A percentile compares a stretch with the other conserved stretches of the same genome.
phyloP scores from a whole-genome alignment of 441 rosid genomes.

The Viola pubescens region DNA sequence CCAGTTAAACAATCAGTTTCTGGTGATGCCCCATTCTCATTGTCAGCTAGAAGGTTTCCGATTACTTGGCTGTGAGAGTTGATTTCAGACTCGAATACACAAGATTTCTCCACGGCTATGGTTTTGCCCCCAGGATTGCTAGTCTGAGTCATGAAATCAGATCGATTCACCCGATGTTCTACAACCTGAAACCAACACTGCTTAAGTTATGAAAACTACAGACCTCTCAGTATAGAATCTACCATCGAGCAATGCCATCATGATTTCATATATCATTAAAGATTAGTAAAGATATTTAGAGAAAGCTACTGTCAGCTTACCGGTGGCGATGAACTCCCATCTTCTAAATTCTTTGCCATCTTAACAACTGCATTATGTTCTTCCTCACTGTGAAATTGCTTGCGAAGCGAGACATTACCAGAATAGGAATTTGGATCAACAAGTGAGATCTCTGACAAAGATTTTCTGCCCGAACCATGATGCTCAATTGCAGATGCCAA shows the following conservation, averaged over 20 bases:
- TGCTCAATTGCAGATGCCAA: slow-evolving; percentile 72
- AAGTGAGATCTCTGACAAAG: slow-evolving; percentile 62
- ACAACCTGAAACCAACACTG: slow-evolving; percentile 39
- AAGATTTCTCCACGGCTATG: slow-evolving; percentile 39
- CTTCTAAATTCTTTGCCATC: slow-evolving; percentile 42
- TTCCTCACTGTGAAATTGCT: slow-evolving; percentile 71
- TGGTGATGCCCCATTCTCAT: slow-evolving; percentile 31
- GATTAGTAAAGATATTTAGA: background rate
- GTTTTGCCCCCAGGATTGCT: slow-evolving; percentile 35
- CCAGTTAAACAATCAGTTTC: slow-evolving; percentile 44
- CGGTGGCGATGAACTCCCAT: slow-evolving; percentile 36
- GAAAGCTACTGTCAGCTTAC: slow-evolving; percentile 28
- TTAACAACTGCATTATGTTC: slow-evolving; percentile 39
- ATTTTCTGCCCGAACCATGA: slow-evolving; percentile 84
- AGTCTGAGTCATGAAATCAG: slow-evolving; percentile 24
- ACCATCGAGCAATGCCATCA: too few species aligned
- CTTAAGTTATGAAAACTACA: slow-evolving; percentile 1
- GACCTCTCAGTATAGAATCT: too few species aligned
- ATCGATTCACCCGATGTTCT: slow-evolving; percentile 36
- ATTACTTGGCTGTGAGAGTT: slow-evolving; percentile 30
- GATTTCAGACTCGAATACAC: slow-evolving; percentile 38
- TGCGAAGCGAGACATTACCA: slow-evolving; percentile 69
- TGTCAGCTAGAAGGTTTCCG: slow-evolving; percentile 34
- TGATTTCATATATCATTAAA: background rate
- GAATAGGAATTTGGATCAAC: slow-evolving; percentile 46